Conservation (phyloP, 2,329 filamentous ascomycete genomes). For the Leptographium flavum region DNA sequence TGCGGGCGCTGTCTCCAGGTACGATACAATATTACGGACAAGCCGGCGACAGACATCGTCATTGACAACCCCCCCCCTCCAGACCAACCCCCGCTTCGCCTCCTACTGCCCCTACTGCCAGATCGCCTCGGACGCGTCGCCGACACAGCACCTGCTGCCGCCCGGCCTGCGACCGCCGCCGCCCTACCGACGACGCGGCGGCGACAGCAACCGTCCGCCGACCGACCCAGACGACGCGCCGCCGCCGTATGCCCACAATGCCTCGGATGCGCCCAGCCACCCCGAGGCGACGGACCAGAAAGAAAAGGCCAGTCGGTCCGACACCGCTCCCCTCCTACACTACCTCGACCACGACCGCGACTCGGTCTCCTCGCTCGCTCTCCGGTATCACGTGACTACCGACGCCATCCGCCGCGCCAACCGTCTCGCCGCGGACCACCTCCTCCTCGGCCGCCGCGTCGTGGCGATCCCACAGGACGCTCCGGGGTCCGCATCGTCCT, state of each 20-base stretch:
- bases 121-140: constrained; percentile 37
- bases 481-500: not conserved
- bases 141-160: constrained; percentile 25
- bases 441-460: constrained; percentile 54
- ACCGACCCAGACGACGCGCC: constrained; percentile 11
- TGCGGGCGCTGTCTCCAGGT: constrained; percentile 57
- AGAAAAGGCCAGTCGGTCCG: constrained; percentile 5
- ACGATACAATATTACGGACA: constrained; percentile 14
- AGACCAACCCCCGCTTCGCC: constrained; percentile 54
- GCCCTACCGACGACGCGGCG: constrained; percentile 42
- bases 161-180: constrained; percentile 57
- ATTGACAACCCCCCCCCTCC: not conserved
- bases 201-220: not conserved
- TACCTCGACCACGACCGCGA: constrained; percentile 60
- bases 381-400: constrained; percentile 57
- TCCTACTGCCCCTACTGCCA: constrained; percentile 64
- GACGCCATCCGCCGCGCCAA: constrained; percentile 50
- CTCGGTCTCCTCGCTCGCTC: constrained; percentile 50
- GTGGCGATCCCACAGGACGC: constrained; percentile 47
- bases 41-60: too few relatives aligned
- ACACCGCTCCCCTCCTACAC: constrained; percentile 52
- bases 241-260: constrained; percentile 11
- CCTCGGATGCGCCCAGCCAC: not conserved
- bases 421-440: constrained; percentile 51
- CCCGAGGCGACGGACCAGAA: too few relatives aligned